Evolutionary conservation across 768 basidiomycete species (phyloP), one percentile per base, ranked within the genome.

Genomic region (Lentinula aciculospora): DNA sequence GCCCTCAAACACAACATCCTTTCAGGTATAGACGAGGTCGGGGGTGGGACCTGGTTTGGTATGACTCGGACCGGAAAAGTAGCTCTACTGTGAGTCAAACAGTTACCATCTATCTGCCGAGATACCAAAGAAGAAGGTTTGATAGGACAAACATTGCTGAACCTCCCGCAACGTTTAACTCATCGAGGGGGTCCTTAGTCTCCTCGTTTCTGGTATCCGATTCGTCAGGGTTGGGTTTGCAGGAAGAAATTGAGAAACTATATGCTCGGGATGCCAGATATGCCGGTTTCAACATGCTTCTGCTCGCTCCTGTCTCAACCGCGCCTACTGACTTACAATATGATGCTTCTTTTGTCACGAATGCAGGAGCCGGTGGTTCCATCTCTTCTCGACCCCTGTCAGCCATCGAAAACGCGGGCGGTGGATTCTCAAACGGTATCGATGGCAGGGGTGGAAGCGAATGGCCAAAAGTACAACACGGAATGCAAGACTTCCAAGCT

Each of bases 131-230:
- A 40, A 57, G 48, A 46, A 51, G 29, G 23, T 31, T 42, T 64
- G 59, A 68, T 72, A 92, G 90, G 67, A 94, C 92, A 19, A 93
- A 94, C 74, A 92, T 93, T 68, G 89, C 87, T 42, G 91, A 93
- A 70, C 74, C 81, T n/a, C 57, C 67, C 37, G 68, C 66, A 60
- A 65, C 69, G 49, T 81, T 79, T 62, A 60, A 69, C 57, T 80
- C 80, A 29, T 89, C 90, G 64, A 80, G 92, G 63, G 92, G 92
- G 49, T 72, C 75, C 55, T 76, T 94, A 61, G 76, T 83, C 49
- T 79, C 86, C 28, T 80, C 82, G 23, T 92, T 89, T 66, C 80
- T 94, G 64, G 70, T 79, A 63, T 79, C 83, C 50, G 72, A 79
- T 66, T 70, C 76, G 28, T 23, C 25, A n/a, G 31, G 37, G 21